Base-by-base conservation (phyloP, 164 flowering plant species). In the Brasenia schreberi region DNA sequence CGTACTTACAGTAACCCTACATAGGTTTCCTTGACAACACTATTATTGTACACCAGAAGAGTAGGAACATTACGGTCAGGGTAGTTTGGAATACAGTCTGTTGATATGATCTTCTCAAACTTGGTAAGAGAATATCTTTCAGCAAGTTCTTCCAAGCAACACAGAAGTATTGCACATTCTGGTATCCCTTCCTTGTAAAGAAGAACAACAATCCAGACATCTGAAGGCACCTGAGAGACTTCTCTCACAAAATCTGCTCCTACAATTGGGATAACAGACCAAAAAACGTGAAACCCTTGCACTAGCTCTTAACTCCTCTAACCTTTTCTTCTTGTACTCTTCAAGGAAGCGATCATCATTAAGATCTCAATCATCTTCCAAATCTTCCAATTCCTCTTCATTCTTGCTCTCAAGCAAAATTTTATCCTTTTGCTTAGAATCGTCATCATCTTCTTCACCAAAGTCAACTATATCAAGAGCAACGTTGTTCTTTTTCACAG, bases 261-360 rank as follows among this genome's bases (percentile, higher is more conserved):
- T 6, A 96, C 82, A 62, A 95, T 95, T 4, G 84, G 96, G 56
- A 85, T 70, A 60, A 95, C 80, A 1, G 96, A 89, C 67, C 99
- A n/a, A 97, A 70, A 84, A 95, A 69, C 69, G 87, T 19, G 76
- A 60, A 64, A 87, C 67, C 74, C 85, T 92, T 19, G 83, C 79
- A n/a, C 81, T 82, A 74, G 85, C 94, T 68, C 82, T 85, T 77
- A 92, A 76, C 81, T 92, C 97, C 6, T 81, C 79, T 73, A 95
- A 68, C 73, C 97, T 84, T 82, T 84, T 88, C 83, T 85, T 91
- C 97, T 96, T 86, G 82, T 91, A 95, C n/a, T 95, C 96, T 75
- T 89, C 82, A 16, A 95, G 96, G 81, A 91, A 95, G 1, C 96
- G 87, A 65, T 92, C 96, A 42, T 95, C 96, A 45, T 89, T 96